These are phyloP conservation scores for Mortierella sp. DNA, from an alignment of 371 early-diverging fungal species.

Conservation along the genomic window DNA sequence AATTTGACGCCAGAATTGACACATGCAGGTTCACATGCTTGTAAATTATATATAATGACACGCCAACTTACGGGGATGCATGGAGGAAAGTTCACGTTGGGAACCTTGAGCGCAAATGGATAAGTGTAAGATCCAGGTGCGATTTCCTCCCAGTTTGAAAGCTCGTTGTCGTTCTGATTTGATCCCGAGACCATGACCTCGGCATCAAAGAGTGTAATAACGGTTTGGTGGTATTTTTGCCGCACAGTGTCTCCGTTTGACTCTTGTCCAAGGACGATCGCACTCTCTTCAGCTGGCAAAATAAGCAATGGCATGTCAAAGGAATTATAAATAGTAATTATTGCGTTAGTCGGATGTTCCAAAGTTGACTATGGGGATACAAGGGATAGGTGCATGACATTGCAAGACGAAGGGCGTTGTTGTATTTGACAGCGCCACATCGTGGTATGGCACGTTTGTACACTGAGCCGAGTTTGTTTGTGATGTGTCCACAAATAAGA, in stretches of 20 bases:
- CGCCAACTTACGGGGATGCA: constrained; percentile 51
- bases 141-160: constrained; percentile 68
- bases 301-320: too few species aligned
- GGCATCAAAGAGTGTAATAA: constrained; percentile 51
- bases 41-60: background rate
- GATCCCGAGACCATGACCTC: constrained; percentile 47
- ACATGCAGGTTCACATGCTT: background rate
- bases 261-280: constrained; percentile 50
- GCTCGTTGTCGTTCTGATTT: constrained; percentile 50
- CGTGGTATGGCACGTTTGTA: too few species aligned
- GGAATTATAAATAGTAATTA: background rate
- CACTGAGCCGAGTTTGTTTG: background rate
- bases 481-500: background rate
- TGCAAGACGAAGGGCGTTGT: too few species aligned
- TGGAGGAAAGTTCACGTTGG: constrained; percentile 55
- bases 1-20: background rate
- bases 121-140: constrained; percentile 66
- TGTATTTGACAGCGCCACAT: too few species aligned
- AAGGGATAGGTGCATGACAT: too few species aligned
- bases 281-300: constrained; percentile 47
- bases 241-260: constrained; percentile 53
- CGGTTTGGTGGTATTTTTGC: constrained; percentile 53
- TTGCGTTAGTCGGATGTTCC: background rate
- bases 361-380: too few species aligned
- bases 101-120: constrained; percentile 73